These are phyloP conservation scores for Erodium maritimum DNA, from an alignment of 345 rosid species.

Conservation along the genomic window DNA sequence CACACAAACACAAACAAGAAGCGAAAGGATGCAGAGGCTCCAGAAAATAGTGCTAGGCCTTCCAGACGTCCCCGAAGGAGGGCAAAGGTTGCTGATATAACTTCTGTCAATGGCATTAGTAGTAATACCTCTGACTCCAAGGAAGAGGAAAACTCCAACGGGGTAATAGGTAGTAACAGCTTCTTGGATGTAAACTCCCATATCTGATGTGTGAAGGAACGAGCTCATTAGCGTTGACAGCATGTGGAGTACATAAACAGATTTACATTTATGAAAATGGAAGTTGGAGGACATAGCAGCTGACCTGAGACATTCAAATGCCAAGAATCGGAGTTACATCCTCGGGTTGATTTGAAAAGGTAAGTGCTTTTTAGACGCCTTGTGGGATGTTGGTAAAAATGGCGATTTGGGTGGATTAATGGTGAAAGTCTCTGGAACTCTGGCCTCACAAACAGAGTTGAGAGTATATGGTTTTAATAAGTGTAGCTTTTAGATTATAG, in stretches of 20 bases:
- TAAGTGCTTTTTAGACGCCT: neutral
- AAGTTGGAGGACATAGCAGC: no score
- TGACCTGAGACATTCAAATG: no score
- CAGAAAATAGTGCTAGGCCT: conserved; percentile 21
- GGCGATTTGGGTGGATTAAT: neutral
- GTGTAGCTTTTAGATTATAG: neutral
- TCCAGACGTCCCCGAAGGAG: conserved; percentile 22
- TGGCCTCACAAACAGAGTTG: neutral
- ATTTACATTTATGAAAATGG: no score
- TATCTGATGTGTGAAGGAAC: conserved; percentile 3
- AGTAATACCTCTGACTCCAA: conserved; percentile 17
- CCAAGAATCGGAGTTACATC: no score
- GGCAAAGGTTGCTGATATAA: conserved; percentile 12
- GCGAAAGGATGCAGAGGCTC: conserved; percentile 25
- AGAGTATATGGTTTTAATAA: neutral
- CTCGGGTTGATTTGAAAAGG: neutral
- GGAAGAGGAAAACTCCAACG: conserved; percentile 8
- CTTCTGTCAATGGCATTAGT: conserved; percentile 17
- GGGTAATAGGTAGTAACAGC: neutral
- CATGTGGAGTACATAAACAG: neutral
- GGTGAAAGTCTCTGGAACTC: neutral
- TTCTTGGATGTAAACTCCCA: conserved; percentile 9
- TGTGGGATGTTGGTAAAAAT: neutral
- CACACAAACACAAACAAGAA: conserved; percentile 34
- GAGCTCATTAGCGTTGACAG: neutral